Base-by-base conservation (phyloP, 208 protist species). In the Leptomonas seymouri region DNA sequence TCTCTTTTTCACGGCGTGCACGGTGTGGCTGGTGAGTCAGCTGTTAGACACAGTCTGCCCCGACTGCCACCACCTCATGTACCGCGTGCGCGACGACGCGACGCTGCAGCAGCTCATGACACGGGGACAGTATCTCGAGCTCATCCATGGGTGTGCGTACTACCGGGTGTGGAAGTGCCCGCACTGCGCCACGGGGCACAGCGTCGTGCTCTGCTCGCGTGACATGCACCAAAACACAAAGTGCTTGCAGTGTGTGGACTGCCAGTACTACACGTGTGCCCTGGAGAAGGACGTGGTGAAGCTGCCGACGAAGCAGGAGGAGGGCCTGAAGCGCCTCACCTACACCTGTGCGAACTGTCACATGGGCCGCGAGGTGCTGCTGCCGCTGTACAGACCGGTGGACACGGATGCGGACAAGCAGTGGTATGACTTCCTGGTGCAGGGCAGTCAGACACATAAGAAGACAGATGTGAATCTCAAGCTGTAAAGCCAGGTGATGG, bases 171-270 rank as follows among this genome's bases (percentile, higher is more conserved):
- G 85, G 84, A 82, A 87, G 71, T 95, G 90, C 51, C 82, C 84
- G 28, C 78, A 90, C 60, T 92, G 86, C 71, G 55, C 73, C 30
- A 71, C 75, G 16, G 82, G 79, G 30, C 67, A 85, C 54, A 78
- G 80, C 50, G 84, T 93, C 16, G 74, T 85, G 42, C 71, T 95
- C 16, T 81, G 71, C 64, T 91, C 85, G n/a, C 83, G 90, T 23
- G 87, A 95, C 59, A 70, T 93, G 63, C 87, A 95, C 61, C 87
- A 95, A 60, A 93, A 80, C 78, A 87, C 71, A 14, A 71, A 74
- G 56, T 95, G 90, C 76, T 71, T 95, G 55, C 74, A 93, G 77
- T 95, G 90, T 63, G 84, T 91, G 72, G 88, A 95, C 67, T 95
- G 90, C 60, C 67, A 95, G 45, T 93, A 93, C 75, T 93, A 95